Percentiles rank a stretch among this genome's conserved stretches.
These are phyloP conservation scores for Penicillium paradoxum DNA, from an alignment of 495 filamentous ascomycete genomes.

Conservation along the genomic window DNA sequence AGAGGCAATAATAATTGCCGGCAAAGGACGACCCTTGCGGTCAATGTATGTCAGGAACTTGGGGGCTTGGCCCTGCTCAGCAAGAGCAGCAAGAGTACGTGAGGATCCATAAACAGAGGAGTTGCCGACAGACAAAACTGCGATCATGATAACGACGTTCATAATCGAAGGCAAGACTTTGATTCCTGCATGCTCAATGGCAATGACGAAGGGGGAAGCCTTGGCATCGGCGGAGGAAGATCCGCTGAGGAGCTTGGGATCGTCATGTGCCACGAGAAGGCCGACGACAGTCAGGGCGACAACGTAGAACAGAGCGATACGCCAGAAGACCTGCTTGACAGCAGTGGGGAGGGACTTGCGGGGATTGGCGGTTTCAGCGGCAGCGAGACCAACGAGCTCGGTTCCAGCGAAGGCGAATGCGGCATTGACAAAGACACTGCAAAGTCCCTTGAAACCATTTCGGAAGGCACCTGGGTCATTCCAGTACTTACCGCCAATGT, in stretches of 20 bases:
- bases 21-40: slow-evolving; percentile 73
- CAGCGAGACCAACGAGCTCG: slow-evolving; percentile 87
- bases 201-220: slow-evolving; percentile 86
- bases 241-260: slow-evolving; percentile 54
- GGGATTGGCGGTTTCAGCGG: slow-evolving; percentile 82
- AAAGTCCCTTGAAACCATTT: slow-evolving; percentile 91
- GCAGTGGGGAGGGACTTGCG: slow-evolving; percentile 81
- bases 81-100: slow-evolving; percentile 78
- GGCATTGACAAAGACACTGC: slow-evolving; percentile 88
- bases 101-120: slow-evolving; percentile 83
- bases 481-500: slow-evolving; percentile 86
- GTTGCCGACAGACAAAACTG: slow-evolving; percentile 84
- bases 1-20: slow-evolving; percentile 65
- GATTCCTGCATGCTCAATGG: slow-evolving; percentile 77
- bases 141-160: slow-evolving; percentile 86
- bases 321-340: slow-evolving; percentile 94
- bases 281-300: slow-evolving; percentile 70
- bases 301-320: slow-evolving; percentile 84
- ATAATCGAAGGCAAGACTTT: slow-evolving; percentile 71
- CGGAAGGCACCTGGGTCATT: slow-evolving; percentile 80
- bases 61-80: slow-evolving; percentile 81
- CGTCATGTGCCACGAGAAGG: slow-evolving; percentile 65
- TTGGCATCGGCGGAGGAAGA: slow-evolving; percentile 56
- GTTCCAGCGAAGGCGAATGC: slow-evolving; percentile 92
- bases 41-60: slow-evolving; percentile 75